Base-by-base conservation (phyloP, 495 filamentous ascomycete species). In the Aspergillus avenaceus region DNA sequence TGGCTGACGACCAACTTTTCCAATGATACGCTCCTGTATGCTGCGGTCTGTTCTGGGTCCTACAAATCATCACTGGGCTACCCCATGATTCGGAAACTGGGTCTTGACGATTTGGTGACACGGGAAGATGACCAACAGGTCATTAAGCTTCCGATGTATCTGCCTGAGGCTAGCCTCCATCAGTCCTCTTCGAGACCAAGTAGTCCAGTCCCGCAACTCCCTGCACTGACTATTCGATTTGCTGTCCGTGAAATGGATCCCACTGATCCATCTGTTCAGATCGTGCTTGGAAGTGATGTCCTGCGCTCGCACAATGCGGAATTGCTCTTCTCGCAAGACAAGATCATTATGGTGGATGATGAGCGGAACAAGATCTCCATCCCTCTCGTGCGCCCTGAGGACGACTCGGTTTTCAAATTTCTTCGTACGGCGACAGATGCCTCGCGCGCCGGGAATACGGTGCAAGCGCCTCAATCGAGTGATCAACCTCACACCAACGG, bases 351-450 rank as follows among this genome's bases (percentile, higher is more conserved):
- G 37, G 89, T 90, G 53, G 88, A 92, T 59, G 87, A 91, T 59
- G 87, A 92, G 24, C 79, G 87, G 31, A 88, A 87, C 63, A 95
- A 93, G 54, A 70, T 98, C n/a, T 90, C 85, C 16, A 84, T 98
- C 18, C 93, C 92, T 22, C 84, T 98, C 51, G 91, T 95, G 41
- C 82, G 92, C 32, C 95, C 93, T n/a, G 92, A 97, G 64, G 84
- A 90, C 52, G 90, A 95, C 45, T 73, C 71, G 8, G 70, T 82
- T 3, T 97, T 93, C 74, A 93, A 86, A 49, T 79, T 79, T 53
- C 72, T 97, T 19, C 82, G 71, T 56, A 89, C 86, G 47, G 54
- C 53, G 5, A 59, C 69, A 0, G 79, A 82, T 49, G 58, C 68
- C 19, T 54, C 60, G 12, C 49, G 50, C 14, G 21, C 48, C 40